Conservation (phyloP, 2,329 filamentous ascomycete genomes). For the Hymenoscyphus linearis region DNA sequence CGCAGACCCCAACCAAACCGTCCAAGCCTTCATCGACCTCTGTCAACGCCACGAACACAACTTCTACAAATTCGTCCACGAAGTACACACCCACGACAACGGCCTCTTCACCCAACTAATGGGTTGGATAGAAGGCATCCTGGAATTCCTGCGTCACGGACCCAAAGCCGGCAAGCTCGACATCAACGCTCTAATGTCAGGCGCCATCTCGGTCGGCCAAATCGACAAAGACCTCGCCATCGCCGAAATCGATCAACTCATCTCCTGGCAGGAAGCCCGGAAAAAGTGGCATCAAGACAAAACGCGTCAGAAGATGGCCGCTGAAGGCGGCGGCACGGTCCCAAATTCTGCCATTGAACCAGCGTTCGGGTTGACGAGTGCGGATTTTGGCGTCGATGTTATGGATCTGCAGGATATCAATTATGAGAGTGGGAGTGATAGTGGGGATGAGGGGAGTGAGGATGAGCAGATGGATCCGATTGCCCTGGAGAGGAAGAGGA, state of each 20-base stretch:
- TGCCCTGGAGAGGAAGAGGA: constrained; percentile 72
- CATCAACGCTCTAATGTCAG: constrained; percentile 88
- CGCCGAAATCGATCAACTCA: constrained; percentile 76
- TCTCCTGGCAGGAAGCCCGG: constrained; percentile 88
- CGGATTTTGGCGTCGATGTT: constrained; percentile 85
- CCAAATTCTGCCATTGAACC: constrained; percentile 41
- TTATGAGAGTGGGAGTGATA: constrained; percentile 66
- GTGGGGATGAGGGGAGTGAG: constrained; percentile 56
- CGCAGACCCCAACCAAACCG: constrained; percentile 95
- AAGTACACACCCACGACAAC: constrained; percentile 95
- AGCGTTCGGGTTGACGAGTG: constrained; percentile 63
- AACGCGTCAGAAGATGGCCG: constrained; percentile 97
- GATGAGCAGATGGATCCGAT: constrained; percentile 85
- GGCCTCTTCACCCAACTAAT: constrained; percentile 94
- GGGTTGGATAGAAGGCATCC: constrained; percentile 93
- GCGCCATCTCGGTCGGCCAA: constrained; percentile 60
- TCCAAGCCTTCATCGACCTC: constrained; percentile 95
- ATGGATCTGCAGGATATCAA: constrained; percentile 82
- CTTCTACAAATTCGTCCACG: constrained; percentile 98
- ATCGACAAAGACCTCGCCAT: constrained; percentile 70
- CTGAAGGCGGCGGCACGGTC: constrained; percentile 66
- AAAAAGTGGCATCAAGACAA: constrained; percentile 99
- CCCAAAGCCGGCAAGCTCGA: constrained; percentile 82
- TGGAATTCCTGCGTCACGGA: constrained; percentile 86
- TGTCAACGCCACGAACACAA: constrained; percentile 93